phyloP scores from a whole-genome alignment of 768 basidiomycete species.

The Sarcomyxa edulis region DNA sequence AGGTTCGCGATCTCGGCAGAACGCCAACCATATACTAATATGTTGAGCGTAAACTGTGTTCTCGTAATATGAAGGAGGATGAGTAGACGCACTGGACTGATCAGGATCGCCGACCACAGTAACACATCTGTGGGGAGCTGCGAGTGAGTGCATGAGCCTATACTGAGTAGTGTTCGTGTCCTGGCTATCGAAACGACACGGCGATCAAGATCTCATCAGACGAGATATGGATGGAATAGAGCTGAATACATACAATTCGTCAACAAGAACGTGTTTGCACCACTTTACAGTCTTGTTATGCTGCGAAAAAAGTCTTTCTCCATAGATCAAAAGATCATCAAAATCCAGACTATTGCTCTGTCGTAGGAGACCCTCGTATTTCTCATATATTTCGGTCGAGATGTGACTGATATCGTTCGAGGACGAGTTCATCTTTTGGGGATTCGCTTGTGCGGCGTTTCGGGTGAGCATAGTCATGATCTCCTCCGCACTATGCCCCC shows the following conservation, averaged over 20 bases:
- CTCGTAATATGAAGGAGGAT: background rate
- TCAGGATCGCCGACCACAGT: constrained; percentile 90
- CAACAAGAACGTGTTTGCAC: constrained; percentile 70
- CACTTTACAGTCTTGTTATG: constrained; percentile 46
- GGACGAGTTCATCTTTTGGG: background rate
- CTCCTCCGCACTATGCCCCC: constrained; percentile 49
- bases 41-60: background rate
- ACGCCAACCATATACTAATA: constrained; percentile 86
- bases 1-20: constrained; percentile 76
- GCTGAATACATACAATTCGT: constrained; percentile 64
- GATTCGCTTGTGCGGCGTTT: constrained; percentile 13
- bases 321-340: constrained; percentile 76
- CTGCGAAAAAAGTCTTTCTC: constrained; percentile 55
- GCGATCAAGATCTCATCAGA: background rate
- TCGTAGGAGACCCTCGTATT: constrained; percentile 60
- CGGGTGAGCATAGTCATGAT: constrained; percentile 15
- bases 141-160: constrained; percentile 69
- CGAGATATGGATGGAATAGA: background rate
- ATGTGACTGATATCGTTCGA: constrained; percentile 31
- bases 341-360: constrained; percentile 77
- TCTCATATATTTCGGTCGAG: constrained; percentile 49
- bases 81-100: constrained; percentile 59
- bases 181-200: constrained; percentile 36
- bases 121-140: constrained; percentile 41
- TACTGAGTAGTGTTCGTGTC: constrained; percentile 85